These are phyloP conservation scores for Drechmeria coniospora DNA, from an alignment of 2,329 filamentous ascomycete genomes.

Conservation along the genomic window DNA sequence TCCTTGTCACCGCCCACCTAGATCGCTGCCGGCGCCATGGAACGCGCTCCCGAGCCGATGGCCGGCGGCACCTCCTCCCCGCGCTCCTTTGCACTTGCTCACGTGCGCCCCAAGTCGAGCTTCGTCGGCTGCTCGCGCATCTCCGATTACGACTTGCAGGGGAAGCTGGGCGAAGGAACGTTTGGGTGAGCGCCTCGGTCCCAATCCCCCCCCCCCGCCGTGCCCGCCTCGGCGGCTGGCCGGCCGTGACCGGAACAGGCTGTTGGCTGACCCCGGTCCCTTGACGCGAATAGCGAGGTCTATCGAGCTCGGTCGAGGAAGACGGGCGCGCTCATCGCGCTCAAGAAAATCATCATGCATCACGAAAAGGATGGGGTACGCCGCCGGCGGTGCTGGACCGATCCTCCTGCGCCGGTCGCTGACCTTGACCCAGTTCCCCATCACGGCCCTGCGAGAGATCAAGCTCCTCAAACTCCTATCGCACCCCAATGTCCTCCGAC, in stretches of 20 bases:
- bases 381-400: constrained; percentile 4
- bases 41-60: constrained; percentile 13
- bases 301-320: constrained; percentile 72
- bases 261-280: too few relatives aligned
- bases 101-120: constrained; percentile 38
- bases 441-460: constrained; percentile 92
- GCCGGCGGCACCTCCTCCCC: constrained; percentile 34
- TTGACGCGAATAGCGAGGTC: constrained; percentile 79
- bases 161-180: constrained; percentile 85
- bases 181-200: too few relatives aligned
- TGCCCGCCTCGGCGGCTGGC: too few relatives aligned
- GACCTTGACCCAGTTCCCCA: constrained; percentile 56
- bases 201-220: too few relatives aligned
- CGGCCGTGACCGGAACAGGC: too few relatives aligned
- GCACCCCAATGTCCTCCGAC: constrained; percentile 69
- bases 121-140: constrained; percentile 81
- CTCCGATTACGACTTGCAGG: constrained; percentile 60
- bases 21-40: constrained; percentile 12
- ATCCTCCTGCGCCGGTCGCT: background rate
- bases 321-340: constrained; percentile 60
- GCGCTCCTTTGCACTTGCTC: constrained; percentile 38
- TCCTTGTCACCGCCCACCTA: background rate
- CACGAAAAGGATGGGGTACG: constrained; percentile 91
- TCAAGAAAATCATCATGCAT: constrained; percentile 99
- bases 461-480: constrained; percentile 93